Conservation (phyloP, 208 protist species). For the Acanthamoeba sp. region DNA sequence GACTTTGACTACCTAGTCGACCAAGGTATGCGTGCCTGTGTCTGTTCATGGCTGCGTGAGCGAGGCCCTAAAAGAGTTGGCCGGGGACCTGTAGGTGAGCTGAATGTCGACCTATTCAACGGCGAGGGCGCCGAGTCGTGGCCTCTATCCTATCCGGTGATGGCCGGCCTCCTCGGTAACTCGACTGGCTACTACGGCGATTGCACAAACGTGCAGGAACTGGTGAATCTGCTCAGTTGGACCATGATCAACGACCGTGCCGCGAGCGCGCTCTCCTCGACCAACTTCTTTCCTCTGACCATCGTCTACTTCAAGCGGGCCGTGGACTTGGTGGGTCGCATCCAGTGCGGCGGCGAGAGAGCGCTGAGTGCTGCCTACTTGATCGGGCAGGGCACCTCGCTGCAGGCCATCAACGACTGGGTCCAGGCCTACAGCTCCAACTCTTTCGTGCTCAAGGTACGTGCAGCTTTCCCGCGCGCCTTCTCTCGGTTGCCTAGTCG, state of each 20-base stretch:
- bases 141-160: background rate
- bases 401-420: background rate
- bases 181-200: background rate
- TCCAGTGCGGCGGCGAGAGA: background rate
- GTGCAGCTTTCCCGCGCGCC: too few relatives aligned
- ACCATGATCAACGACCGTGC: background rate
- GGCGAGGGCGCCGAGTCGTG: background rate
- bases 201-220: background rate
- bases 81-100: too few relatives aligned
- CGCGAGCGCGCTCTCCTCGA: background rate
- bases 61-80: too few relatives aligned
- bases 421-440: background rate
- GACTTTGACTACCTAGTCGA: background rate
- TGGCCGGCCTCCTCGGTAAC: background rate
- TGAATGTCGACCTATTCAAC: background rate
- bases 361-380: background rate
- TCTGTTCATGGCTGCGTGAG: too few relatives aligned
- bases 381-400: background rate
- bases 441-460: background rate
- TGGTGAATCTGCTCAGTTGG: background rate
- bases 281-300: background rate
- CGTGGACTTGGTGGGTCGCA: background rate
- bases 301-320: background rate
- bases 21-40: too few relatives aligned
- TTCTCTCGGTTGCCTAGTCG: too few relatives aligned